Conservation (phyloP, 257 asterid species). For the Ajuga chamaepitys region DNA sequence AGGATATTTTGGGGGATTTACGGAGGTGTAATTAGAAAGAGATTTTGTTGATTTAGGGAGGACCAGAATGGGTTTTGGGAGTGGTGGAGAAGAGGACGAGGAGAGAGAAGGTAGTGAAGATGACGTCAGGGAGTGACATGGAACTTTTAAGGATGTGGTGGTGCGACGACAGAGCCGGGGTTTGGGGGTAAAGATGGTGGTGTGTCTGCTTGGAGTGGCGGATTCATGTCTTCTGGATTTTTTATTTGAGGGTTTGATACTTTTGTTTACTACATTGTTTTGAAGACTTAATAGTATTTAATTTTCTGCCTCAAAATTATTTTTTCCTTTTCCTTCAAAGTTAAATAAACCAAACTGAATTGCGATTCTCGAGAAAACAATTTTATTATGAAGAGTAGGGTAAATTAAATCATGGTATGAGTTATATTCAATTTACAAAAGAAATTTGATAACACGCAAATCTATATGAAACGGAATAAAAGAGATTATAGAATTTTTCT, state of each 20-base stretch:
- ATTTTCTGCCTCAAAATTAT: too few relatives aligned
- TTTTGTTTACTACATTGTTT: neutral
- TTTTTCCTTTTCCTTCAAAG: too few relatives aligned
- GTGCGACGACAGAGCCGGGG: slow-evolving; percentile 27
- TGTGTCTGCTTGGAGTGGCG: slow-evolving; percentile 30
- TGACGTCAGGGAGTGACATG: slow-evolving; percentile 57
- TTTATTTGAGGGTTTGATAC: neutral
- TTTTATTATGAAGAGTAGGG: too few relatives aligned
- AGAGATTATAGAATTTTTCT: too few relatives aligned
- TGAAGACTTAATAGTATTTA: neutral
- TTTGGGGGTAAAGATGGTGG: slow-evolving; percentile 38
- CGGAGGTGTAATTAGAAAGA: slow-evolving; percentile 48
- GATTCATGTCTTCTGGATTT: slow-evolving; percentile 6
- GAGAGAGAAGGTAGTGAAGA: slow-evolving; percentile 71
- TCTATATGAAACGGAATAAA: too few relatives aligned
- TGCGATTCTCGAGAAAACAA: too few relatives aligned
- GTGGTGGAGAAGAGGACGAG: slow-evolving; percentile 58
- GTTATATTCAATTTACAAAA: too few relatives aligned
- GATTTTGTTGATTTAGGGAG: slow-evolving; percentile 30
- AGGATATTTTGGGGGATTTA: slow-evolving; percentile 55
- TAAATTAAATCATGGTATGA: too few relatives aligned
- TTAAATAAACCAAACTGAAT: too few relatives aligned
- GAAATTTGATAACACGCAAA: too few relatives aligned
- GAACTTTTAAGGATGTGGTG: slow-evolving; percentile 39
- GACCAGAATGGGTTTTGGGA: slow-evolving; percentile 44